phyloP scores from a whole-genome alignment of 495 filamentous ascomycete species.

The Penicillium bovifimosum region DNA sequence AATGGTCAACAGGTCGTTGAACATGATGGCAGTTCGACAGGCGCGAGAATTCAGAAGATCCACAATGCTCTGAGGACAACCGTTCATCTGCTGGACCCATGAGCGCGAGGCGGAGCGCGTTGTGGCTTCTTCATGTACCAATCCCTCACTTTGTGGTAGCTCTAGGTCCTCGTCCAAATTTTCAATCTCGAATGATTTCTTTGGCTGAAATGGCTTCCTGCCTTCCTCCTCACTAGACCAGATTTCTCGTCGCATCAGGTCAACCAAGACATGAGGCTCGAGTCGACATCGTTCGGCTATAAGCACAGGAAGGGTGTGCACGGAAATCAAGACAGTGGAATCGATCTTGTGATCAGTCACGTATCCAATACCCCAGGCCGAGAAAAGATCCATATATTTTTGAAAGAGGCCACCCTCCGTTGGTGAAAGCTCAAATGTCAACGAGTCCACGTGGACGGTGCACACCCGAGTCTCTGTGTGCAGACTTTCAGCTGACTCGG shows the following conservation, averaged over 20 bases:
- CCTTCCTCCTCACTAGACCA: constrained; percentile 50
- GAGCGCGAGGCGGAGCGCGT: not conserved
- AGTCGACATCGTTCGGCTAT: constrained; percentile 72
- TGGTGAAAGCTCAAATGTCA: constrained; percentile 55
- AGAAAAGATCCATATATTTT: constrained; percentile 51
- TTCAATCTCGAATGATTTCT: not conserved
- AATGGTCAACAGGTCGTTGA: constrained; percentile 70
- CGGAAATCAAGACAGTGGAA: constrained; percentile 32
- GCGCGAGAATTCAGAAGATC: constrained; percentile 87
- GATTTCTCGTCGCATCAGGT: constrained; percentile 67
- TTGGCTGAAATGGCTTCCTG: constrained; percentile 5
- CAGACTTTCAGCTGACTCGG: not conserved
- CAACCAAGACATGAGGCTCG: constrained; percentile 62
- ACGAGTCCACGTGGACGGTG: constrained; percentile 42
- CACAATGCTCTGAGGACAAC: constrained; percentile 71
- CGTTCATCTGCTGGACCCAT: constrained; percentile 57
- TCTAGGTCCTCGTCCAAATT: not conserved
- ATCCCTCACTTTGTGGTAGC: not conserved
- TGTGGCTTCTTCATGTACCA: not conserved
- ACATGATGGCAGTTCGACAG: constrained; percentile 93
- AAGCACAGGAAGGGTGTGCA: constrained; percentile 57
- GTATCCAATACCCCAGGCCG: constrained; percentile 68
- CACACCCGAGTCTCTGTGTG: constrained; percentile 11
- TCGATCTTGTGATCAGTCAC: constrained; percentile 16
- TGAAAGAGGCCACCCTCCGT: constrained; percentile 55